phyloP scores from a whole-genome alignment of 345 rosid species.

The Cardiospermum halicacabum region DNA sequence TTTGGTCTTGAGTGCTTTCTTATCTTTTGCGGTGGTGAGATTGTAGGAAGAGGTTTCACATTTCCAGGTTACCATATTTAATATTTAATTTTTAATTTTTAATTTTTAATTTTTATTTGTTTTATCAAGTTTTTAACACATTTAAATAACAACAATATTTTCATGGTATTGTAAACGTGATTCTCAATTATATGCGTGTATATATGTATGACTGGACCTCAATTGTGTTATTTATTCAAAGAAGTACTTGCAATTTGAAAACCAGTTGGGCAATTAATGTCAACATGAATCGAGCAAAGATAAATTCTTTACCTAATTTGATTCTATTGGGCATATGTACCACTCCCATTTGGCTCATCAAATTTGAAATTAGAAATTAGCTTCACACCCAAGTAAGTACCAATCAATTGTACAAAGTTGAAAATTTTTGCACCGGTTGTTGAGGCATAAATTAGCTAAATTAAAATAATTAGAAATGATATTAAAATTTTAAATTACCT shows the following conservation, averaged over 20 bases:
- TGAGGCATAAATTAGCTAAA: background rate
- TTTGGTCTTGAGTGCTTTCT: slow-evolving; percentile 52
- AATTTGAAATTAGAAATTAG: background rate
- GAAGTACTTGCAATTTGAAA: too few species aligned
- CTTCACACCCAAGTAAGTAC: background rate
- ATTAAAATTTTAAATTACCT: too few species aligned
- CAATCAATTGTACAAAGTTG: background rate
- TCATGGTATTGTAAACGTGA: too few species aligned
- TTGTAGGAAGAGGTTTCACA: slow-evolving; percentile 51
- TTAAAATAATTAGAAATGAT: too few species aligned
- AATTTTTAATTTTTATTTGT: background rate
- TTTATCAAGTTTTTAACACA: slow-evolving; percentile 7
- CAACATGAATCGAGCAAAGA: slow-evolving; percentile 7
- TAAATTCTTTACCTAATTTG: background rate
- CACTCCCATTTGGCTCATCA: background rate
- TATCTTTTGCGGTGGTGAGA: slow-evolving; percentile 46
- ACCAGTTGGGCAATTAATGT: background rate
- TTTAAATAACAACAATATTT: too few species aligned
- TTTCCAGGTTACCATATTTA: slow-evolving; percentile 41
- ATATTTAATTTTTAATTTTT: background rate
- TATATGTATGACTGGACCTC: too few species aligned
- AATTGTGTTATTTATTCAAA: too few species aligned
- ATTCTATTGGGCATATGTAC: slow-evolving; percentile 1
- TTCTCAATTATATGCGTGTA: too few species aligned
- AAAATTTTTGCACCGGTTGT: background rate